Conservation (phyloP, 768 basidiomycete species). For the Russula ochroleuca region DNA sequence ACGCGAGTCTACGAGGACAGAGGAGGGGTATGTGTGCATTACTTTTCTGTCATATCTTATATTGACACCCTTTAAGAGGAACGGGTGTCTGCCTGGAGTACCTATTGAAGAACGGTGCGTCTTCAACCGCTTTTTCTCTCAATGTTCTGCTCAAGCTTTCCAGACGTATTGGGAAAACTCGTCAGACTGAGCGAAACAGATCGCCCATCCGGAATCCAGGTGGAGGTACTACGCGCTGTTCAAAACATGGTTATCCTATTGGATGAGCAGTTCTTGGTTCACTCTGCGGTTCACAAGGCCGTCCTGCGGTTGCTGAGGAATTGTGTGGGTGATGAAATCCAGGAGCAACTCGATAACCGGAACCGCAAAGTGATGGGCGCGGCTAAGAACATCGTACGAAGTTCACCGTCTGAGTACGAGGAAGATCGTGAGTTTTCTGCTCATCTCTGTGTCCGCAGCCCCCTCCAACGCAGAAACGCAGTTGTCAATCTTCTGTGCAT, state of each 20-base stretch:
- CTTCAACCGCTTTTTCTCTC: neutral
- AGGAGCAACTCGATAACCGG: constrained; percentile 80
- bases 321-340: constrained; percentile 88
- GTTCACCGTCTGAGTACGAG: constrained; percentile 83
- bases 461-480: constrained; percentile 34
- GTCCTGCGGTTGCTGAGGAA: constrained; percentile 78
- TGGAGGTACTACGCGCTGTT: constrained; percentile 79
- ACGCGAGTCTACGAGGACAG: constrained; percentile 77
- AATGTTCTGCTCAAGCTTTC: constrained; percentile 11
- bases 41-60: constrained; percentile 1
- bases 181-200: constrained; percentile 84
- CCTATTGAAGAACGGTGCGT: constrained; percentile 77
- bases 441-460: neutral
- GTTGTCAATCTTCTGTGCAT: constrained; percentile 91
- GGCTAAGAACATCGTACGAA: constrained; percentile 61
- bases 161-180: constrained; percentile 79
- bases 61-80: constrained; percentile 44
- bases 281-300: constrained; percentile 85
- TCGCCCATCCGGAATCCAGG: constrained; percentile 85
- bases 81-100: constrained; percentile 91
- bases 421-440: constrained; percentile 66
- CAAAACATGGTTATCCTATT: constrained; percentile 89
- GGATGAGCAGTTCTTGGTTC: constrained; percentile 90
- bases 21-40: constrained; percentile 81
- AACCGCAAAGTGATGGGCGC: constrained; percentile 72